phyloP scores from a whole-genome alignment of 495 filamentous ascomycete genomes.

The Articulospora tetracladia region DNA sequence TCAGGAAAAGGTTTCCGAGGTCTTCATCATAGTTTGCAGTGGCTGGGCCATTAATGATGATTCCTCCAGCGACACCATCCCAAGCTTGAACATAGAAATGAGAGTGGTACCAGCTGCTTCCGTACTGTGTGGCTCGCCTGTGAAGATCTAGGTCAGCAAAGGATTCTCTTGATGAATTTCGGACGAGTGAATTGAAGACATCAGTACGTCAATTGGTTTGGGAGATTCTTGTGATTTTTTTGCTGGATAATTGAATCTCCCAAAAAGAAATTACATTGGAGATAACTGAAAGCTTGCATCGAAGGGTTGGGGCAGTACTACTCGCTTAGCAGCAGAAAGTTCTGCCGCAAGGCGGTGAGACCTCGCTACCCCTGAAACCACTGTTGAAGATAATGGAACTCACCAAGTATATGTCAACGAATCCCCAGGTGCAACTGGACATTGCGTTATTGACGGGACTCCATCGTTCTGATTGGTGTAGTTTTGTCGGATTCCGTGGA shows the following conservation, averaged over 20 bases:
- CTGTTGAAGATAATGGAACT: slow-evolving; percentile 45
- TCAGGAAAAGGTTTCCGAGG: slow-evolving; percentile 18
- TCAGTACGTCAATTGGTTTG: slow-evolving; percentile 50
- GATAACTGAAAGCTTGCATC: slow-evolving; percentile 46
- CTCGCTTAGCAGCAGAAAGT: slow-evolving; percentile 33
- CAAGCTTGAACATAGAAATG: slow-evolving; percentile 38
- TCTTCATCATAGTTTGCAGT: slow-evolving; percentile 36
- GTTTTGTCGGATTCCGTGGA: slow-evolving; percentile 41
- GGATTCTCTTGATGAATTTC: slow-evolving; percentile 47
- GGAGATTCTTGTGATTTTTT: slow-evolving; percentile 41
- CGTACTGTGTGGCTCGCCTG: slow-evolving; percentile 40
- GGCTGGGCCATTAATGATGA: slow-evolving; percentile 42
- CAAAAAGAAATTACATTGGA: slow-evolving; percentile 45
- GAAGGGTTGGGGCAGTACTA: slow-evolving; percentile 45
- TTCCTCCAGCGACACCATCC: slow-evolving; percentile 53
- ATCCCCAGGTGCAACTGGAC: slow-evolving; percentile 37
- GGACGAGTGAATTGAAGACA: slow-evolving; percentile 41
- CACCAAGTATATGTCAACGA: slow-evolving; percentile 40
- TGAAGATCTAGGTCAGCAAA: slow-evolving; percentile 43
- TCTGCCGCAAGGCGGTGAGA: slow-evolving; percentile 32
- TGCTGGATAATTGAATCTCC: slow-evolving; percentile 44
- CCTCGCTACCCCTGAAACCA: slow-evolving; percentile 41
- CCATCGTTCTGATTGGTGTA: slow-evolving; percentile 30
- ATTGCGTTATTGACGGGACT: slow-evolving; percentile 39
- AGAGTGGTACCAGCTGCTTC: slow-evolving; percentile 36